phyloP scores from a whole-genome alignment of 1,284 basidiomycete species.

The Vanrija sp. region DNA sequence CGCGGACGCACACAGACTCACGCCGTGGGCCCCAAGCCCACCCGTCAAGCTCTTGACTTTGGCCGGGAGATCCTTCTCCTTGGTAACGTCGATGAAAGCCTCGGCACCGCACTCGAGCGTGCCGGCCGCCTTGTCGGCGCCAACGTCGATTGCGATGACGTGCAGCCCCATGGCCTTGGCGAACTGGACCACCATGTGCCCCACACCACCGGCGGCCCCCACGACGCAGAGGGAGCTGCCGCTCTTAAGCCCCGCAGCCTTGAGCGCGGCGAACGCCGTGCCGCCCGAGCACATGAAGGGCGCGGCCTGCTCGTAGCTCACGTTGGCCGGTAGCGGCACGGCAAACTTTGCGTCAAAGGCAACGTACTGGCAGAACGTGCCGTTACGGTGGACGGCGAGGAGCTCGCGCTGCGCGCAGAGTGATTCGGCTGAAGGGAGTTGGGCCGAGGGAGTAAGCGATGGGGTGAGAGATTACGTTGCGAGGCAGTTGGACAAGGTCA shows the following conservation, averaged over 20 bases:
- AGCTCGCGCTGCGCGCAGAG: not conserved
- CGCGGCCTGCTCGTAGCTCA: conserved; percentile 13
- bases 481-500: too few relatives aligned
- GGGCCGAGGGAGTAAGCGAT: not conserved
- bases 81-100: conserved; percentile 12
- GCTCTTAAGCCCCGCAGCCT: conserved; percentile 12
- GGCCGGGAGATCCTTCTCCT: conserved; percentile 5
- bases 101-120: conserved; percentile 7
- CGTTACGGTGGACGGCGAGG: not conserved
- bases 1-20: not conserved
- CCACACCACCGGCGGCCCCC: conserved; percentile 17
- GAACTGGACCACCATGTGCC: conserved; percentile 22
- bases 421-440: not conserved
- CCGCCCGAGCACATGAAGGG: conserved; percentile 22
- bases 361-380: not conserved
- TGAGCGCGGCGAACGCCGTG: conserved; percentile 18
- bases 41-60: conserved; percentile 11
- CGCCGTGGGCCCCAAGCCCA: conserved; percentile 14
- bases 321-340: conserved; percentile 10
- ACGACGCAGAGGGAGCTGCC: conserved; percentile 10
- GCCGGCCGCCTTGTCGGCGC: conserved; percentile 11
- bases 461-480: too few relatives aligned
- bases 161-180: conserved; percentile 13
- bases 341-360: not conserved
- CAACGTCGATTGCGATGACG: conserved; percentile 17